These are phyloP conservation scores for Eucalyptus curtisii DNA, from an alignment of 345 rosid species.

Conservation along the genomic window DNA sequence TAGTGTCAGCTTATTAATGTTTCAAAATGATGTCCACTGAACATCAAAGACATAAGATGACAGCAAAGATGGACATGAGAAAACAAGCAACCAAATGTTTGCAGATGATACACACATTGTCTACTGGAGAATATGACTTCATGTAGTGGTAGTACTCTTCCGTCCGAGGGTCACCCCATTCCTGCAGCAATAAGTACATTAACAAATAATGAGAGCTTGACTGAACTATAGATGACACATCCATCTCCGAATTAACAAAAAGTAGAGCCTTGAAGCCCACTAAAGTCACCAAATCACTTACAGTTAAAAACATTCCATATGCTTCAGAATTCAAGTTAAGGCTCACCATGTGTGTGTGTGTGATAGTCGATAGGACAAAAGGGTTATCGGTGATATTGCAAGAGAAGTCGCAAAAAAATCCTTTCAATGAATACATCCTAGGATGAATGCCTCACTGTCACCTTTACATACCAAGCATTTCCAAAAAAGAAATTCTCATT, in stretches of 20 bases:
- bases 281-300: neutral
- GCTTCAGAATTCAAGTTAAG: neutral
- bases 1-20: neutral
- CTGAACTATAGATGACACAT: neutral
- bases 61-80: neutral
- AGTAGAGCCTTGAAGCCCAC: neutral
- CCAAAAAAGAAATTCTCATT: neutral
- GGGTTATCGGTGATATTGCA: neutral
- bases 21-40: neutral
- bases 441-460: neutral
- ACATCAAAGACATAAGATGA: neutral
- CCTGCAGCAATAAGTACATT: constrained; percentile 27
- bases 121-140: constrained; percentile 96
- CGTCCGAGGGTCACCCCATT: constrained; percentile 97
- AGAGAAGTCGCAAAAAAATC: neutral
- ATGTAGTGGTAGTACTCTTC: constrained; percentile 79
- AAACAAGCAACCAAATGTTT: neutral
- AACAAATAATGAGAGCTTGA: neutral
- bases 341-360: neutral
- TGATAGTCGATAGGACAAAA: neutral
- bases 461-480: neutral
- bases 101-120: constrained; percentile 37
- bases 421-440: neutral
- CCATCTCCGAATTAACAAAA: neutral
- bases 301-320: neutral